These are phyloP conservation scores for Trichoderma gamsii DNA, from an alignment of 495 filamentous ascomycete species.

Conservation along the genomic window DNA sequence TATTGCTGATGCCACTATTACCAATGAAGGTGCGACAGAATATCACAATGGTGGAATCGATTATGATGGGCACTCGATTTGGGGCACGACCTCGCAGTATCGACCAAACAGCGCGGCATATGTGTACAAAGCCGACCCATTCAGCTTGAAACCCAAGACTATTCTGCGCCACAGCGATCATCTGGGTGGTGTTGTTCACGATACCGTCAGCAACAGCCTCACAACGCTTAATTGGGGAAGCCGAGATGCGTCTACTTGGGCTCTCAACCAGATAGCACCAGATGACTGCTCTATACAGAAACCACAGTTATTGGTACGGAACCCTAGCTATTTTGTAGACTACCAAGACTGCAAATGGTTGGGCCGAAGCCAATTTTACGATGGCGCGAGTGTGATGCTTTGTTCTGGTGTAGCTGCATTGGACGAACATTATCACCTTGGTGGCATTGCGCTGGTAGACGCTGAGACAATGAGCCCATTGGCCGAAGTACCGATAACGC, in stretches of 20 bases:
- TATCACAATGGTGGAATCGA: slow-evolving; percentile 36
- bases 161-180: slow-evolving; percentile 30
- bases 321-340: slow-evolving; percentile 30
- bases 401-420: slow-evolving; percentile 31
- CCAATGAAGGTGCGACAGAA: slow-evolving; percentile 24
- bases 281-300: slow-evolving; percentile 12
- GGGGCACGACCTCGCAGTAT: slow-evolving; percentile 32
- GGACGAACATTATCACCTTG: slow-evolving; percentile 19
- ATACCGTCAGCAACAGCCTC: slow-evolving; percentile 24
- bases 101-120: slow-evolving; percentile 35
- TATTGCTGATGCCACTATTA: slow-evolving; percentile 33
- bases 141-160: slow-evolving; percentile 24
- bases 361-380: slow-evolving; percentile 24
- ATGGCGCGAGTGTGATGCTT: slow-evolving; percentile 28
- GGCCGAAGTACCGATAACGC: slow-evolving; percentile 31
- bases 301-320: slow-evolving; percentile 19
- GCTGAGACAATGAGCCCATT: slow-evolving; percentile 29
- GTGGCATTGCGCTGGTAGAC: slow-evolving; percentile 35
- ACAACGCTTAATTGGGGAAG: slow-evolving; percentile 34
- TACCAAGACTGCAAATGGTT: slow-evolving; percentile 40
- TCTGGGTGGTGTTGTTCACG: slow-evolving; percentile 32
- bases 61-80: slow-evolving; percentile 37
- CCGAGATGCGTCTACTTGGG: slow-evolving; percentile 29
- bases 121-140: slow-evolving; percentile 29
- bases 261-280: slow-evolving; percentile 17